A percentile compares a stretch with the other conserved stretches of the same genome.
phyloP scores from a whole-genome alignment of 305 asterid species.

The Ilex paraguariensis region DNA sequence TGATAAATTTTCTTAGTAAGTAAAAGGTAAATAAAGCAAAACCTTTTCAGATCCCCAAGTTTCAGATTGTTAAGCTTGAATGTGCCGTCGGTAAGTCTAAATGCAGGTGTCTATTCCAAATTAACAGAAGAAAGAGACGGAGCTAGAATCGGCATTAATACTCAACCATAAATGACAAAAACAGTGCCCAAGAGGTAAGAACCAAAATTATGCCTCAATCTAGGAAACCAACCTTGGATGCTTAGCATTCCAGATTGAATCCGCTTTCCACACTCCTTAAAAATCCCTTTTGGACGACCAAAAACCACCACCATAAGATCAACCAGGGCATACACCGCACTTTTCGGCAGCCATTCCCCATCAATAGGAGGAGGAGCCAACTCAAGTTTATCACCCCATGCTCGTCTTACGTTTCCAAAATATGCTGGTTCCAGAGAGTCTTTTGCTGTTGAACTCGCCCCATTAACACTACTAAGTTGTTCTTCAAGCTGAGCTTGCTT shows the following conservation, averaged over 20 bases:
- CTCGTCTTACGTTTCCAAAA: slow-evolving; percentile 84
- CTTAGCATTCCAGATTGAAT: slow-evolving; percentile 77
- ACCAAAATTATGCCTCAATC: slow-evolving; percentile 9
- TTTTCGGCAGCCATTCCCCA: slow-evolving; percentile 99
- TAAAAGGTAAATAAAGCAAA: no score
- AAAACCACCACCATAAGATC: slow-evolving; percentile 89
- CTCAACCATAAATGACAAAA: slow-evolving; percentile 1
- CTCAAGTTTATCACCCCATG: slow-evolving; percentile 72
- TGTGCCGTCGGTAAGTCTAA: no score
- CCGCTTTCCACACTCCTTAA: slow-evolving; percentile 84
- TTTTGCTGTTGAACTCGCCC: slow-evolving; percentile 44
- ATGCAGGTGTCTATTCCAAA: slow-evolving; percentile 5
- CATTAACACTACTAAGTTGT: slow-evolving; percentile 46
- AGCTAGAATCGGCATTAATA: no score
- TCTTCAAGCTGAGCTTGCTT: slow-evolving; percentile 62
- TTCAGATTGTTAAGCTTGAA: no score
- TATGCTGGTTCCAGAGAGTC: slow-evolving; percentile 77
- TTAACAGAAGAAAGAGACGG: background rate
- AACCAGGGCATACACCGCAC: slow-evolving; percentile 91
- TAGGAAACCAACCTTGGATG: slow-evolving; percentile 59
- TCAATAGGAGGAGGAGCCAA: slow-evolving; percentile 97
- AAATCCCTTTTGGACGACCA: slow-evolving; percentile 88
- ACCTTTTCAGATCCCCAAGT: no score
- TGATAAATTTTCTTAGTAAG: no score
- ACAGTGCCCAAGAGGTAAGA: slow-evolving; percentile 10